Conservation (phyloP, 805 yeast species). For the Kodamaea kaohsiungensis region DNA sequence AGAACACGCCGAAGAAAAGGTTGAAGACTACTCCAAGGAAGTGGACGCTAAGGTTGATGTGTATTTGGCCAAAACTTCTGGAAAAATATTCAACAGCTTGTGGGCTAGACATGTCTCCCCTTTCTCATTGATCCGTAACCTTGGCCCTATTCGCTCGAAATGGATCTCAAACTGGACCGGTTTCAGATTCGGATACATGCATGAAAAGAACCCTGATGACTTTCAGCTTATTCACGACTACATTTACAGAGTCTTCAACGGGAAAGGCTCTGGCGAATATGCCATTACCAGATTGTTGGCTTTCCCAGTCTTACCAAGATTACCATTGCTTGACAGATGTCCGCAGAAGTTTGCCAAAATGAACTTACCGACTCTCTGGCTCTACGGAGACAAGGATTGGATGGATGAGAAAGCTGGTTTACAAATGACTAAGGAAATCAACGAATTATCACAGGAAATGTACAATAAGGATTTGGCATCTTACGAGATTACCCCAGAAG, state of each 20-base stretch:
- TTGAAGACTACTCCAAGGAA: conserved; percentile 5
- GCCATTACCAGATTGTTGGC: conserved; percentile 61
- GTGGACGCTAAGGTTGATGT: conserved; percentile 11
- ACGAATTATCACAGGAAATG: conserved; percentile 25
- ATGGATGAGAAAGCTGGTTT: conserved; percentile 64
- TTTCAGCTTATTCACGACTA: conserved; percentile 53
- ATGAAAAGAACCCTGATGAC: conserved; percentile 29
- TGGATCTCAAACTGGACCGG: conserved; percentile 56
- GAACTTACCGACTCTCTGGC: conserved; percentile 53
- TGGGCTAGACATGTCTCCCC: conserved; percentile 62
- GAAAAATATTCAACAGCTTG: conserved; percentile 25
- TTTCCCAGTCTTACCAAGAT: conserved; percentile 57
- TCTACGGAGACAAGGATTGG: conserved; percentile 73
- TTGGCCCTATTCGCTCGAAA: conserved; percentile 58
- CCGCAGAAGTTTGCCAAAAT: conserved; percentile 41
- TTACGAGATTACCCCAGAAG: conserved; percentile 37
- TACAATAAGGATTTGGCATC: conserved; percentile 30
- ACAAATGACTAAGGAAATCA: conserved; percentile 25
- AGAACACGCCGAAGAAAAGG: neutral
- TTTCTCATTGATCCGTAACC: conserved; percentile 47
- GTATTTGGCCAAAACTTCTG: conserved; percentile 15
- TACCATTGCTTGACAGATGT: conserved; percentile 57
- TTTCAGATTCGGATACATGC: conserved; percentile 43
- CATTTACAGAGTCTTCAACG: conserved; percentile 52
- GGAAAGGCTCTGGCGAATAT: conserved; percentile 63